Conservation (phyloP, 208 protist genomes). For the Trypanosoma conorhini region DNA sequence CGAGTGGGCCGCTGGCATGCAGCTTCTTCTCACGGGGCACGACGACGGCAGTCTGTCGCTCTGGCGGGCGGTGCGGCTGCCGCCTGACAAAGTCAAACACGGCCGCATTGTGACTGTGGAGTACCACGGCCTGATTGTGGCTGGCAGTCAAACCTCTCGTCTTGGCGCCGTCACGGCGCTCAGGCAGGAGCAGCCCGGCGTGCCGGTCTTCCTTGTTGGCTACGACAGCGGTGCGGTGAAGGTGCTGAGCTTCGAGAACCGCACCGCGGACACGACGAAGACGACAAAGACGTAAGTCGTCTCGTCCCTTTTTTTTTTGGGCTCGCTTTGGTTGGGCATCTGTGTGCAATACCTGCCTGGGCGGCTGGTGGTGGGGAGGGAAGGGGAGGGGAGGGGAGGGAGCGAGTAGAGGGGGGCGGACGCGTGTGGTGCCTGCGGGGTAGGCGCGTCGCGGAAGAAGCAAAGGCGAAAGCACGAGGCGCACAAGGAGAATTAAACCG, state of each 20-base stretch:
- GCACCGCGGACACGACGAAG: constrained; percentile 5
- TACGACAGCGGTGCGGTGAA: constrained; percentile 58
- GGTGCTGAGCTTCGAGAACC: constrained; percentile 60
- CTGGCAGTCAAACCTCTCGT: constrained; percentile 13
- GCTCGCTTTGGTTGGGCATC: not conserved
- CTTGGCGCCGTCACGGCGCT: constrained; percentile 66
- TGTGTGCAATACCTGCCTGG: not conserved
- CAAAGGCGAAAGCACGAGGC: no score
- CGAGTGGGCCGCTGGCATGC: constrained; percentile 81
- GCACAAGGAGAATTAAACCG: no score
- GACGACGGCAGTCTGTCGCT: constrained; percentile 72
- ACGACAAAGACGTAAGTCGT: not conserved
- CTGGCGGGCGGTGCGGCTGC: constrained; percentile 74
- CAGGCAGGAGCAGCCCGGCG: constrained; percentile 51
- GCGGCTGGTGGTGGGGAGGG: not conserved
- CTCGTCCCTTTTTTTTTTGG: not conserved
- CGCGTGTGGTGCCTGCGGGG: not conserved
- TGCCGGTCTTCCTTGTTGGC: constrained; percentile 76
- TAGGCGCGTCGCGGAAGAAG: no score
- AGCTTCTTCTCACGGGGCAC: constrained; percentile 75
- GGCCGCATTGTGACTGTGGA: constrained; percentile 66
- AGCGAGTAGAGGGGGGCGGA: no score
- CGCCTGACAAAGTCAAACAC: constrained; percentile 60
- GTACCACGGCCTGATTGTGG: constrained; percentile 50
- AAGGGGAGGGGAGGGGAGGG: not conserved